Evolutionary conservation across 306 rosid species (phyloP).

Genomic region (Vigna trinervia): DNA sequence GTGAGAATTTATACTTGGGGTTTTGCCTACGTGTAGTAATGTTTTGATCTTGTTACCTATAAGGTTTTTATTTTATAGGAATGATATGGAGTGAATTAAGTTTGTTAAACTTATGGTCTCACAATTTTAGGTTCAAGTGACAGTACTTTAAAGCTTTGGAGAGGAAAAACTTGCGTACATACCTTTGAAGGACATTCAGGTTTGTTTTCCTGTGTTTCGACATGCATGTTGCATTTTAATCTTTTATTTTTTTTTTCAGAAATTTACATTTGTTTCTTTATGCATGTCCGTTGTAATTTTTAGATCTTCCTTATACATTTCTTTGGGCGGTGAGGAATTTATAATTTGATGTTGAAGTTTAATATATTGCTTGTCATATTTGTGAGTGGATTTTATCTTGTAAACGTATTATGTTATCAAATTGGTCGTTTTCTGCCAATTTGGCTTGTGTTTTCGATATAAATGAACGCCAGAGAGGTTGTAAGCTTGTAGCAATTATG

Average conservation of each 20-base stretch:
- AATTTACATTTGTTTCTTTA: neutral
- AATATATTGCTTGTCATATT: slow-evolving; percentile 24
- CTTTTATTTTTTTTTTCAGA: neutral
- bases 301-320: slow-evolving; percentile 19
- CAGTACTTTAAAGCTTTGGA: slow-evolving; percentile 87
- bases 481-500: neutral
- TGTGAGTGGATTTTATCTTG: slow-evolving; percentile 37
- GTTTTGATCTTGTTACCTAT: slow-evolving; percentile 9
- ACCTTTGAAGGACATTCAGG: slow-evolving; percentile 95
- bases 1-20: neutral
- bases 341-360: slow-evolving; percentile 28
- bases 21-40: slow-evolving; percentile 1
- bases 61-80: slow-evolving; percentile 1
- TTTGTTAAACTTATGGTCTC: slow-evolving; percentile 39
- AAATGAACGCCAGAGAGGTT: neutral
- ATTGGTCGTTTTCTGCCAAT: slow-evolving; percentile 27
- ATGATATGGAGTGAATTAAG: slow-evolving; percentile 33
- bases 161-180: slow-evolving; percentile 74
- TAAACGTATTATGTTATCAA: slow-evolving; percentile 5
- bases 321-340: slow-evolving; percentile 20
- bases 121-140: slow-evolving; percentile 84
- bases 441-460: slow-evolving; percentile 8
- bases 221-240: slow-evolving; percentile 3
- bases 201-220: slow-evolving; percentile 40
- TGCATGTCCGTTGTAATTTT: neutral